phyloP scores from a whole-genome alignment of 768 basidiomycete genomes.

The Strobilomyces dryophilus region DNA sequence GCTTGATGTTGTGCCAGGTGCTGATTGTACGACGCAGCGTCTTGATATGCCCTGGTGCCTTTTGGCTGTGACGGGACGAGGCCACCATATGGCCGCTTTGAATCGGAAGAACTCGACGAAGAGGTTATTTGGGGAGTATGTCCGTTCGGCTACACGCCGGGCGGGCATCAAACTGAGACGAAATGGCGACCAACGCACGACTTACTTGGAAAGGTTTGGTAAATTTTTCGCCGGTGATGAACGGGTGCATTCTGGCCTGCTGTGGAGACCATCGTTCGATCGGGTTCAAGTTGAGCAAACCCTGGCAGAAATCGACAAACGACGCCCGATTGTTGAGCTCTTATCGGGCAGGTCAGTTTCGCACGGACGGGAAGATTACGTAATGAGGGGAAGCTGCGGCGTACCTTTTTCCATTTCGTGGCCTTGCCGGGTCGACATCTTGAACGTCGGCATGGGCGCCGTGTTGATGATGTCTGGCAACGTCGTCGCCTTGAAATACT shows the following conservation, averaged over 20 bases:
- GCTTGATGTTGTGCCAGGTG: slow-evolving; percentile 93
- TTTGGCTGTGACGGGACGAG: slow-evolving; percentile 87
- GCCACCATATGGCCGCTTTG: slow-evolving; percentile 91
- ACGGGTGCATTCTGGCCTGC: slow-evolving; percentile 92
- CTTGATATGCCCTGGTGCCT: slow-evolving; percentile 80
- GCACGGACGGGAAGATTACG: slow-evolving; percentile 8
- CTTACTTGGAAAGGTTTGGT: slow-evolving; percentile 80
- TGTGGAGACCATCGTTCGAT: slow-evolving; percentile 96
- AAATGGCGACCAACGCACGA: too few relatives aligned
- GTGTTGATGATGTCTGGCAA: slow-evolving; percentile 95
- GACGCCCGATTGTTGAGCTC: slow-evolving; percentile 92
- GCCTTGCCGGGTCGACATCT: slow-evolving; percentile 63
- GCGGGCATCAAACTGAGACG: slow-evolving; percentile 6
- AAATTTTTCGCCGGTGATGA: slow-evolving; percentile 97
- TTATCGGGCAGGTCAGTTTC: slow-evolving; percentile 33
- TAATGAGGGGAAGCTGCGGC: slow-evolving; percentile 14
- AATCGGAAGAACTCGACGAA: slow-evolving; percentile 41
- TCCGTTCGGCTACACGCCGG: slow-evolving; percentile 48
- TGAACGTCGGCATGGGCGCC: slow-evolving; percentile 87
- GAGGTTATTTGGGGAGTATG: slow-evolving; percentile 27
- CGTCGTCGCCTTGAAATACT: slow-evolving; percentile 94
- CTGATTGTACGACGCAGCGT: slow-evolving; percentile 92
- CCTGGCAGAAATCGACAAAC: slow-evolving; percentile 97
- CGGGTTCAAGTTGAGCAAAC: slow-evolving; percentile 90
- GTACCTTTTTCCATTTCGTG: slow-evolving; percentile 90